phyloP scores from a whole-genome alignment of 2,329 filamentous ascomycete genomes.

The Lizonia empirigonia region DNA sequence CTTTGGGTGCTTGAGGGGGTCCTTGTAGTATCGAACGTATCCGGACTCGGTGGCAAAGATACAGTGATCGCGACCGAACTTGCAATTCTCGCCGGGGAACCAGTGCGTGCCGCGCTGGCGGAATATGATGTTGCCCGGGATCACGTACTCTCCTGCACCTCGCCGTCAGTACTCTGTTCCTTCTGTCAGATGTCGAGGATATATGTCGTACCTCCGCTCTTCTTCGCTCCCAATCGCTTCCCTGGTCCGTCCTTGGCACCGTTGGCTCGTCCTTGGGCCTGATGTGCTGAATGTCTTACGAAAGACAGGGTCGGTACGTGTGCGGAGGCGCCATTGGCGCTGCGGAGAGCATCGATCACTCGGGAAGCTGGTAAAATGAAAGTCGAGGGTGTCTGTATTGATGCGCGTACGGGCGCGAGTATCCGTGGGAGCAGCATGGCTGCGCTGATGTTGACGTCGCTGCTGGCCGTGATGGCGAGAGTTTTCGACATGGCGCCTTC shows the following conservation, averaged over 20 bases:
- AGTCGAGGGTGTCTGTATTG: slow-evolving; percentile 27
- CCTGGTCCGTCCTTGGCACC: slow-evolving; percentile 71
- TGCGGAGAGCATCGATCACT: slow-evolving; percentile 40
- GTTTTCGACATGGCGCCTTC: slow-evolving; percentile 31
- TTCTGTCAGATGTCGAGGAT: background rate
- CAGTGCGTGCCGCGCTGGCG: slow-evolving; percentile 93
- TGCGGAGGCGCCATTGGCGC: slow-evolving; percentile 39
- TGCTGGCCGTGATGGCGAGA: slow-evolving; percentile 24
- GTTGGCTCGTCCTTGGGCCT: slow-evolving; percentile 70
- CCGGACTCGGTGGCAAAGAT: slow-evolving; percentile 85
- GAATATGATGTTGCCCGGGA: slow-evolving; percentile 97
- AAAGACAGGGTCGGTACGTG: slow-evolving; percentile 49
- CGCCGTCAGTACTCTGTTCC: slow-evolving; percentile 12
- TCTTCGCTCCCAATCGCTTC: slow-evolving; percentile 94
- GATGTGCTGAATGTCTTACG: slow-evolving; percentile 67
- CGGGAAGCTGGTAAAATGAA: slow-evolving; percentile 34
- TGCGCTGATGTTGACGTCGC: slow-evolving; percentile 26
- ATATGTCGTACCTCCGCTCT: slow-evolving; percentile 70
- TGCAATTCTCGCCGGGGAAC: slow-evolving; percentile 94
- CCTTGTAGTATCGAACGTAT: slow-evolving; percentile 96
- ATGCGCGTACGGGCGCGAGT: slow-evolving; percentile 46
- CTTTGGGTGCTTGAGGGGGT: slow-evolving; percentile 79
- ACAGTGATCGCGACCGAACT: slow-evolving; percentile 94
- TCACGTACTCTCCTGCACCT: slow-evolving; percentile 79
- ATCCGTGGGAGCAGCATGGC: slow-evolving; percentile 50